phyloP scores from a whole-genome alignment of 106 monocot genomes.

The Dendrobium huoshanense region DNA sequence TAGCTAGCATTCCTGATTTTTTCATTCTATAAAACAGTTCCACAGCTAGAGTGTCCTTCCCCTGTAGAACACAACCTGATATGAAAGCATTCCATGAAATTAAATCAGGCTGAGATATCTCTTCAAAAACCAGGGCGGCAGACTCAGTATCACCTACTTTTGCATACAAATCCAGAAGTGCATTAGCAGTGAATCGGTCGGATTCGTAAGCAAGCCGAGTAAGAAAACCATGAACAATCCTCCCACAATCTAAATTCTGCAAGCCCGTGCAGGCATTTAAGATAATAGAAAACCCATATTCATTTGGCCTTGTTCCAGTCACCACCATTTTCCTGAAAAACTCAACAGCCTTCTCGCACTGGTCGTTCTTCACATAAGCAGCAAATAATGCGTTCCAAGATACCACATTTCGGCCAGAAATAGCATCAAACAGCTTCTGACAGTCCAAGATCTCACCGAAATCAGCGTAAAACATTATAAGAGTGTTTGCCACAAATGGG shows the following conservation, averaged over 20 bases:
- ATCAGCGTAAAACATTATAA: conserved; percentile 51
- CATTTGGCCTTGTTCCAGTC: conserved; percentile 48
- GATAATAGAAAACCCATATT: conserved; percentile 59
- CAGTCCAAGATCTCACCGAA: conserved; percentile 34
- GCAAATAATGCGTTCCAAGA: conserved; percentile 76
- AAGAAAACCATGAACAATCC: conserved; percentile 42
- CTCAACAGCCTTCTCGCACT: conserved; percentile 28
- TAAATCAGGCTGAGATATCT: conserved; percentile 38
- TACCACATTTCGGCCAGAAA: conserved; percentile 31
- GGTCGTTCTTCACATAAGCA: conserved; percentile 40
- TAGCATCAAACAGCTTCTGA: conserved; percentile 44
- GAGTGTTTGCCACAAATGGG: conserved; percentile 69
- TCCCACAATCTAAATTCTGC: conserved; percentile 36
- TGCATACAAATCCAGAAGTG: conserved; percentile 70
- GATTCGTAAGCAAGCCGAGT: conserved; percentile 39
- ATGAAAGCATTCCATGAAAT: conserved; percentile 86
- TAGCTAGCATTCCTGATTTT: conserved; percentile 30
- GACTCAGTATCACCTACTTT: conserved; percentile 49
- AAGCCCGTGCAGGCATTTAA: conserved; percentile 59
- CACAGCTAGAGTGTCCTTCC: conserved; percentile 38
- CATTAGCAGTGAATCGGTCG: conserved; percentile 61
- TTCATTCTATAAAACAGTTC: conserved; percentile 55
- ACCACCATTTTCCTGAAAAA: conserved; percentile 59
- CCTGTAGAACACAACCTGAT: conserved; percentile 66
- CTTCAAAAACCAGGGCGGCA: conserved; percentile 40